Conservation (phyloP, 2,329 filamentous ascomycete species). For the Colletotrichum orbiculare region DNA sequence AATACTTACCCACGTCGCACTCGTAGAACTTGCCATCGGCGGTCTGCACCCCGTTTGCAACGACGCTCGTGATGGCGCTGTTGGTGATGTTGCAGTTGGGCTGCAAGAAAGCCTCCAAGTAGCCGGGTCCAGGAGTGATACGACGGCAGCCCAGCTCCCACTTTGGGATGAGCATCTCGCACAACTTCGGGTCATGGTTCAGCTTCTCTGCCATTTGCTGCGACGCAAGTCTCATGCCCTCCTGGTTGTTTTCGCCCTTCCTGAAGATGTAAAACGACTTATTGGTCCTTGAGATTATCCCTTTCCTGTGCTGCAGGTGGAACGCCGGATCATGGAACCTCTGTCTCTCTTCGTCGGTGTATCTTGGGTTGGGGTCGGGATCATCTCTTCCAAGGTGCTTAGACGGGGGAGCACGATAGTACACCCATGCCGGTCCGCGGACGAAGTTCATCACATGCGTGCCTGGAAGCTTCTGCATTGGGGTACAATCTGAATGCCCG, state of each 20-base stretch:
- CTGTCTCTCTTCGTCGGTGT: conserved; percentile 54
- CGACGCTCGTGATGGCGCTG: conserved; percentile 35
- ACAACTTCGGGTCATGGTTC: conserved; percentile 51
- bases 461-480: conserved; percentile 42
- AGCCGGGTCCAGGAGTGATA: conserved; percentile 38
- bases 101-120: conserved; percentile 38
- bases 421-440: conserved; percentile 49
- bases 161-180: conserved; percentile 43
- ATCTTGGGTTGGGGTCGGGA: conserved; percentile 42
- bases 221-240: conserved; percentile 58
- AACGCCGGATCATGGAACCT: conserved; percentile 62
- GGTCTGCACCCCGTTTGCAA: conserved; percentile 27
- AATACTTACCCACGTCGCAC: conserved; percentile 35
- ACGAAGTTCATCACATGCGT: conserved; percentile 47
- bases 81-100: conserved; percentile 38
- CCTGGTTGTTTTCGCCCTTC: conserved; percentile 35
- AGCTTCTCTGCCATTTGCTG: conserved; percentile 55
- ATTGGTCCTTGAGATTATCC: conserved; percentile 41
- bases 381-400: conserved; percentile 44
- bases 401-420: conserved; percentile 46
- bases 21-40: conserved; percentile 35
- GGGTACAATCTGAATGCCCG: conserved; percentile 46
- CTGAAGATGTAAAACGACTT: conserved; percentile 52
- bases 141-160: conserved; percentile 39
- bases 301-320: conserved; percentile 62